Evolutionary conservation across 2,329 filamentous ascomycete genomes (phyloP).

Genomic region (Endothia cerciana): DNA sequence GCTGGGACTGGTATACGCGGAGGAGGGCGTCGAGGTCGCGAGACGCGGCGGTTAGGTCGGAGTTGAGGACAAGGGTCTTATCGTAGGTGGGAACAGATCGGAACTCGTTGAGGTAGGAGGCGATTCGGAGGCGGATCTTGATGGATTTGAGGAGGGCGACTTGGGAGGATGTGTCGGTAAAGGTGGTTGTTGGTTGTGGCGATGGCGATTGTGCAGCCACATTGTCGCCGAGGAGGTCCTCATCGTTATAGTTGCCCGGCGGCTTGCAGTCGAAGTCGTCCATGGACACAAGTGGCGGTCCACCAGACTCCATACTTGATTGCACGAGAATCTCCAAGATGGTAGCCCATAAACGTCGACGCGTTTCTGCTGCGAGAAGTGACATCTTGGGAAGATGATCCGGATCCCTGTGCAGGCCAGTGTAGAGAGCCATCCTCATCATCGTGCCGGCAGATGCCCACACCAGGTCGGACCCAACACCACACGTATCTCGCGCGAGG

Average conservation of each 20-base stretch:
- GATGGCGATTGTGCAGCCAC: conserved; percentile 33
- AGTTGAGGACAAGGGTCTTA: conserved; percentile 51
- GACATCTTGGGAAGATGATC: conserved; percentile 40
- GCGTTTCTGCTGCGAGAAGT: conserved; percentile 48
- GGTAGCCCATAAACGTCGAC: conserved; percentile 56
- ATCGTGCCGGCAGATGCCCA: conserved; percentile 53
- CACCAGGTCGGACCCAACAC: conserved; percentile 49
- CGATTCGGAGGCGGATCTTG: conserved; percentile 47
- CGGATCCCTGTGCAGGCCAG: conserved; percentile 57
- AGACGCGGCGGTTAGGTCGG: conserved; percentile 48
- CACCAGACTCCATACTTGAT: conserved; percentile 50
- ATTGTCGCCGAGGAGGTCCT: conserved; percentile 40
- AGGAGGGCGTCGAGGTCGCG: conserved; percentile 39
- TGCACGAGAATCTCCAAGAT: conserved; percentile 53
- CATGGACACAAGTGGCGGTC: conserved; percentile 48
- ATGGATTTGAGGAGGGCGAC: conserved; percentile 51
- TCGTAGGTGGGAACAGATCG: conserved; percentile 49
- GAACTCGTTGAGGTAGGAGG: conserved; percentile 53
- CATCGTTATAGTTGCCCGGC: conserved; percentile 55
- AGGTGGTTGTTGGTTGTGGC: conserved; percentile 35
- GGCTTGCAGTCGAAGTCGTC: conserved; percentile 53
- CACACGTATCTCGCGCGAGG: conserved; percentile 44
- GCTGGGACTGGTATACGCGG: conserved; percentile 40
- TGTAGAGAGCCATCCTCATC: conserved; percentile 50
- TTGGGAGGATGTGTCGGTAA: conserved; percentile 57